phyloP scores from a whole-genome alignment of 2,329 filamentous ascomycete species.

The Aquanectria penicillioides region DNA sequence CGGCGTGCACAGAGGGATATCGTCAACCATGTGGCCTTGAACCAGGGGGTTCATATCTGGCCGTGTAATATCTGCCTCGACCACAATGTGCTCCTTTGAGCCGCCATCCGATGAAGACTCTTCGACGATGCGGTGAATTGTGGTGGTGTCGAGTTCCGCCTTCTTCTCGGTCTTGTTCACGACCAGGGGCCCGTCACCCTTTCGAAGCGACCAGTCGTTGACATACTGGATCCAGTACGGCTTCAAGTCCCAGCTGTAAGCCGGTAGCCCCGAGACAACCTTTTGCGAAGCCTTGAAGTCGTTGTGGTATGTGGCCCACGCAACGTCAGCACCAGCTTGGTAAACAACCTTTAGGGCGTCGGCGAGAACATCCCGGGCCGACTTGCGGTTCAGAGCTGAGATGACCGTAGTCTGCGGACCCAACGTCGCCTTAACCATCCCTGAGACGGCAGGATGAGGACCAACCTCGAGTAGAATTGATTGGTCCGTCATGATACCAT shows the following conservation, averaged over 20 bases:
- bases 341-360: neutral
- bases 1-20: conserved; percentile 60
- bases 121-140: conserved; percentile 26
- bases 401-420: neutral
- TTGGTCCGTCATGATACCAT: neutral
- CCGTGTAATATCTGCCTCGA: conserved; percentile 48
- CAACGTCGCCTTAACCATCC: neutral
- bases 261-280: conserved; percentile 72
- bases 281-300: conserved; percentile 51
- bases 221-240: conserved; percentile 72
- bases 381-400: neutral
- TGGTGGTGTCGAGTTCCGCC: conserved; percentile 60
- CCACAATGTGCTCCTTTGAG: neutral
- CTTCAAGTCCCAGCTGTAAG: conserved; percentile 77
- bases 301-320: conserved; percentile 68
- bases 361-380: neutral
- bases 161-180: conserved; percentile 37
- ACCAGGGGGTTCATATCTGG: conserved; percentile 69
- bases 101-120: conserved; percentile 2
- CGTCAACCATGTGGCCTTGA: conserved; percentile 74
- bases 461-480: conserved; percentile 9
- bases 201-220: conserved; percentile 76
- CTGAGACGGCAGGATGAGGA: conserved; percentile 7
- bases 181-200: conserved; percentile 57
- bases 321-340: neutral